A percentile compares a stretch with the other conserved stretches of the same genome.
Evolutionary conservation across 139 green algal genomes (phyloP).

Genomic region (Nannochloris sp.): DNA sequence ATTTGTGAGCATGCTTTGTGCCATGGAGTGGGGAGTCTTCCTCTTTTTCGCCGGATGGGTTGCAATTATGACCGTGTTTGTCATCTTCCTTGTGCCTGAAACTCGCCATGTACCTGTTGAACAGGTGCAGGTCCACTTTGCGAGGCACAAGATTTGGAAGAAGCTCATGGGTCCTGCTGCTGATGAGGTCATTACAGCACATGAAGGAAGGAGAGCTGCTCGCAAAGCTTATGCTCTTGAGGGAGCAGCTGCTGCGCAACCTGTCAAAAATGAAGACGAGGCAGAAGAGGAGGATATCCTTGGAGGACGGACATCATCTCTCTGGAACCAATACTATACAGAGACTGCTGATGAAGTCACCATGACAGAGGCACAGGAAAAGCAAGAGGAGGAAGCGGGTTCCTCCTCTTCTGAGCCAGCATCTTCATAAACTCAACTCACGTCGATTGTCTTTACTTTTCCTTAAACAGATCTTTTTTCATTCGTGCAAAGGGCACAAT

Average conservation of each 20-base stretch:
- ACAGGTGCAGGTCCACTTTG: conserved; percentile 30
- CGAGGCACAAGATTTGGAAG: conserved; percentile 33
- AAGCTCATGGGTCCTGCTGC: conserved; percentile 9
- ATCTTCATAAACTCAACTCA: too few species aligned
- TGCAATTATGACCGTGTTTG: conserved; percentile 51
- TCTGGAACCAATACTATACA: neutral
- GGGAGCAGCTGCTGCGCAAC: neutral
- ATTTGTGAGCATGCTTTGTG: conserved; percentile 60
- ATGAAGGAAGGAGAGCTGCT: neutral
- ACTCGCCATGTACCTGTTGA: conserved; percentile 56
- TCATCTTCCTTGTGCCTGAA: conserved; percentile 53
- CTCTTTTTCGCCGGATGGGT: conserved; percentile 58
- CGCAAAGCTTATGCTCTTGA: neutral
- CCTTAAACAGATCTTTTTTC: too few species aligned
- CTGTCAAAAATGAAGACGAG: neutral
- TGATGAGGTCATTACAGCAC: conserved; percentile 7
- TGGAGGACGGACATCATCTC: neutral
- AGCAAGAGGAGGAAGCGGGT: too few species aligned
- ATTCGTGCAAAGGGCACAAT: too few species aligned
- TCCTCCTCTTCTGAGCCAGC: too few species aligned
- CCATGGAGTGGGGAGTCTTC: conserved; percentile 51
- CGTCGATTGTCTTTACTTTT: too few species aligned
- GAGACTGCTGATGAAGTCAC: too few species aligned
- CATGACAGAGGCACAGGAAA: too few species aligned
- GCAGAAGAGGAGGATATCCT: neutral